phyloP scores from a whole-genome alignment of 768 basidiomycete species.

The Suillus subalutaceus region DNA sequence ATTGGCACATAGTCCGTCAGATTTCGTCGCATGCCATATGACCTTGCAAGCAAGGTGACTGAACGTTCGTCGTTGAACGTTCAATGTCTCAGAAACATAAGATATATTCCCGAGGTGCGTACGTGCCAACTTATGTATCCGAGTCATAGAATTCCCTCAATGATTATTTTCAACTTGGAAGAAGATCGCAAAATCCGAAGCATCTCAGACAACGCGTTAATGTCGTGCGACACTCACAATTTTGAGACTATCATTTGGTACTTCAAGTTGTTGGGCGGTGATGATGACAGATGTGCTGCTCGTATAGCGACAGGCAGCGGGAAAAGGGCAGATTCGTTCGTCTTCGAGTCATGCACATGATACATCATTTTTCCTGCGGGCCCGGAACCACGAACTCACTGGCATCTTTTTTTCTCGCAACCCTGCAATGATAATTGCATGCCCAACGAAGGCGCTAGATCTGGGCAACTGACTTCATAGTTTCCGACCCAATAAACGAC shows the following conservation, averaged over 20 bases:
- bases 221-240: slow-evolving; percentile 12
- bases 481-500: not conserved
- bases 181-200: slow-evolving; percentile 1
- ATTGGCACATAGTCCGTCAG: too few relatives aligned
- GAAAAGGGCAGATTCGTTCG: slow-evolving; percentile 7
- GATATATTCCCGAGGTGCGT: too few relatives aligned
- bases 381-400: not conserved
- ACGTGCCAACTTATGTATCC: too few relatives aligned
- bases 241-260: slow-evolving; percentile 7
- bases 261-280: slow-evolving; percentile 5
- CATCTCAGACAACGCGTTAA: slow-evolving; percentile 1
- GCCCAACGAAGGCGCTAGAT: not conserved
- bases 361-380: not conserved
- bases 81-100: too few relatives aligned
- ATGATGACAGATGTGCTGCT: slow-evolving; percentile 14
- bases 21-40: too few relatives aligned
- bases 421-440: not conserved
- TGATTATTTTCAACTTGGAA: not conserved
- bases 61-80: too few relatives aligned
- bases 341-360: slow-evolving; percentile 6
- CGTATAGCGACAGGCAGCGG: slow-evolving; percentile 6
- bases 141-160: too few relatives aligned
- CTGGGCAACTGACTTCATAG: not conserved
- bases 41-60: too few relatives aligned
- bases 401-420: not conserved